Evolutionary conservation across 2,329 filamentous ascomycete species (phyloP), one percentile per base, ranked within the genome.

Genomic region (Thielaviopsis musarum): DNA sequence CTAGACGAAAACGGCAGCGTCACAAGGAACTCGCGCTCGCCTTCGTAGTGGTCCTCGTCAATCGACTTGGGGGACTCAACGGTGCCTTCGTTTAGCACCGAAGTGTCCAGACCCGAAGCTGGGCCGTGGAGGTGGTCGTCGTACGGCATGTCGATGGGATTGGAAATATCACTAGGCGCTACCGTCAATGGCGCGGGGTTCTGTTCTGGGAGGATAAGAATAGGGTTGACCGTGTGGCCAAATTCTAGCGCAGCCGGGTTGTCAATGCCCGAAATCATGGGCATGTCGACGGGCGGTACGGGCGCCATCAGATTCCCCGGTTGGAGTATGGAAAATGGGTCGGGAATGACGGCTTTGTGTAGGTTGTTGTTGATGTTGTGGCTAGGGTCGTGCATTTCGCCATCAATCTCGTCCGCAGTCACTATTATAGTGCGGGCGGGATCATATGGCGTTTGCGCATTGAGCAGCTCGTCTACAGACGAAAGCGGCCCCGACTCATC

Each of bases 1-100:
- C 74, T 78, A 15, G 78, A 71, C 17, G 78, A 75, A 63, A 84
- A 76, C 0, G 81, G 78, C 0, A 85, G 69, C 0, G 81, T 82
- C 34, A 84, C 69, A 3, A 77, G 64, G 62, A 77, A 77, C 53
- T 80, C 76, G n/a, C 57, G 60, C 59, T 70, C 70, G 3, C 66
- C 60, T 15, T 61, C 57, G 15, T 61, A 61, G 3, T 41, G 7
- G 6, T 57, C 60, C 9, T 58, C 53, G 15, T 61, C 54, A 5
- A 45, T n/a, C 2, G 60, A 51, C 12, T 59, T 57, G 22, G 49
- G 56, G 24, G 57, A 54, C 26, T 51, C 60, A 9, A 61, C 52
- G 15, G 54, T 48, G n/a, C 19, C 26, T n/a, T 62, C 61, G 53
- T 26, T 49, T 4, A 58, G 58, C 13, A 59, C 52, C 5, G 61